These are phyloP conservation scores for Fusarium pilosicola DNA, from an alignment of 2,329 filamentous ascomycete species.

Conservation along the genomic window DNA sequence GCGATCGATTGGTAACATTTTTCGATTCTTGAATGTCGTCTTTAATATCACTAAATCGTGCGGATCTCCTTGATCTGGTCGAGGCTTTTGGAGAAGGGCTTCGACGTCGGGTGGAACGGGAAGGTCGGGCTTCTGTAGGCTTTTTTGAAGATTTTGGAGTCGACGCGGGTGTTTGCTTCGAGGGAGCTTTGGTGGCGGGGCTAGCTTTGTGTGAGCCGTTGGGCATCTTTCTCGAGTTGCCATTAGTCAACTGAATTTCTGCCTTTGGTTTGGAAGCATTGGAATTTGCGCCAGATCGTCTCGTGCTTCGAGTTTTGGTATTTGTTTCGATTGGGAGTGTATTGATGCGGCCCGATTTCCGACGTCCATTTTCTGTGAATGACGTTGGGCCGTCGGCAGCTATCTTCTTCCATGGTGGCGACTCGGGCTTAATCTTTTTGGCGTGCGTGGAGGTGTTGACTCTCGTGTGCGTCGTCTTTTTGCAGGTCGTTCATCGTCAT, in stretches of 20 bases:
- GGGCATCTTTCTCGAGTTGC: constrained; percentile 40
- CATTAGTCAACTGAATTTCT: constrained; percentile 41
- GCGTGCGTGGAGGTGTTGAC: constrained; percentile 54
- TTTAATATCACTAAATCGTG: constrained; percentile 50
- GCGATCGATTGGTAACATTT: constrained; percentile 47
- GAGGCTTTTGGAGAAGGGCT: constrained; percentile 56
- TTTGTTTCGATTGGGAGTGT: constrained; percentile 63
- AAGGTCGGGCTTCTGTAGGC: constrained; percentile 44
- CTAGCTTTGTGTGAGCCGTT: constrained; percentile 42
- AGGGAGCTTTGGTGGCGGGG: constrained; percentile 40
- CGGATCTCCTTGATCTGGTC: constrained; percentile 55
- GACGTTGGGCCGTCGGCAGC: constrained; percentile 87
- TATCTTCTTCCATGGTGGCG: constrained; percentile 93
- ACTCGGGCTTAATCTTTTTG: constrained; percentile 63
- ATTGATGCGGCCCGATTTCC: constrained; percentile 74
- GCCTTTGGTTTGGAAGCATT: constrained; percentile 49
- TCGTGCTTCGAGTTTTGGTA: constrained; percentile 62
- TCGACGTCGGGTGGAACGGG: constrained; percentile 51
- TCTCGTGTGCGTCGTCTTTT: constrained; percentile 74
- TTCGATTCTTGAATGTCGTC: constrained; percentile 24
- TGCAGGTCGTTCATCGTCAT: constrained; percentile 60
- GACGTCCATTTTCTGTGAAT: constrained; percentile 77
- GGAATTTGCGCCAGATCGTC: constrained; percentile 53
- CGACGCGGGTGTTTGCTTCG: constrained; percentile 37
- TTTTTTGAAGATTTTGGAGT: constrained; percentile 48